Conservation (phyloP, 2,329 filamentous ascomycete genomes). For the Nectriaceae sp. region DNA sequence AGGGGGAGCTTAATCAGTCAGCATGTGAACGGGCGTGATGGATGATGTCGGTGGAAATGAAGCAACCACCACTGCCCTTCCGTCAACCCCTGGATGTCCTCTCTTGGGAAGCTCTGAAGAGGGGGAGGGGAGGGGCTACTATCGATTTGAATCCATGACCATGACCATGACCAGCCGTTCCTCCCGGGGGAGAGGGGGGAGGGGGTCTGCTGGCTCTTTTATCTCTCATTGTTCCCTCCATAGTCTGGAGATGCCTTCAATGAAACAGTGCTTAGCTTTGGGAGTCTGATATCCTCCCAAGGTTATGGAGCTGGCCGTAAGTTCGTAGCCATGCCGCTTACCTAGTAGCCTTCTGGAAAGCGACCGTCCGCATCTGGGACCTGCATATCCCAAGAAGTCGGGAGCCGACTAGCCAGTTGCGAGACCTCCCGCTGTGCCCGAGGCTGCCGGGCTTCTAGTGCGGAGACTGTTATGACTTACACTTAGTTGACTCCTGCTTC, state of each 20-base stretch:
- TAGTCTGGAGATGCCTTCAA: not conserved
- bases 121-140: not conserved
- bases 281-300: not conserved
- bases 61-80: constrained; percentile 6
- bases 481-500: not conserved
- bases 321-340: not conserved
- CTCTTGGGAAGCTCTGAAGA: constrained; percentile 15
- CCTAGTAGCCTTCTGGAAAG: not conserved
- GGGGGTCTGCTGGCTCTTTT: not conserved
- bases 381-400: not conserved
- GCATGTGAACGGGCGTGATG: not conserved
- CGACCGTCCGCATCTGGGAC: not conserved
- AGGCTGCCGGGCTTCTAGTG: not conserved
- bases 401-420: not conserved
- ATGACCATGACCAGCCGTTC: not conserved
- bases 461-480: not conserved
- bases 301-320: not conserved
- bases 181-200: not conserved
- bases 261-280: not conserved
- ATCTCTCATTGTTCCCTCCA: not conserved
- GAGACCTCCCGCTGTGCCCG: not conserved
- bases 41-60: constrained; percentile 32
- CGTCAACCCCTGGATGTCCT: not conserved
- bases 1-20: not conserved
- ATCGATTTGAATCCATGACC: not conserved